Evolutionary conservation across 768 basidiomycete genomes (phyloP).

Genomic region (Termitomyces heimii): DNA sequence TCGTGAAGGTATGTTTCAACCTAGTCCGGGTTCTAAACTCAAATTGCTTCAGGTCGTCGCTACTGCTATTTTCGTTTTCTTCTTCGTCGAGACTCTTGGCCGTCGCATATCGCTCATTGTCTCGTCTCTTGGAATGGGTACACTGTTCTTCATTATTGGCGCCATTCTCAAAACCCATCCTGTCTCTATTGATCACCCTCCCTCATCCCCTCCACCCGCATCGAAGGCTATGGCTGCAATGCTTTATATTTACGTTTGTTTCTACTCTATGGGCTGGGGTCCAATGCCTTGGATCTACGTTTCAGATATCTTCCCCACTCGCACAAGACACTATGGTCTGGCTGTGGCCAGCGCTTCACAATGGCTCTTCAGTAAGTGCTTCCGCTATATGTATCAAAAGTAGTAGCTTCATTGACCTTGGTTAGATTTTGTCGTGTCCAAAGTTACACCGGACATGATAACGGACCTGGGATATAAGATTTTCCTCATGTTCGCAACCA

Average conservation of each 20-base stretch:
- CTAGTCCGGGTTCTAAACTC: neutral
- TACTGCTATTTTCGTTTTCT: slow-evolving; percentile 60
- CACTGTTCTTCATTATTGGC: slow-evolving; percentile 77
- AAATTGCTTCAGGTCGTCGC: slow-evolving; percentile 35
- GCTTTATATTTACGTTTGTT: slow-evolving; percentile 83
- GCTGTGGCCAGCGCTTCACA: slow-evolving; percentile 72
- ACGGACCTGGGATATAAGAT: slow-evolving; percentile 64
- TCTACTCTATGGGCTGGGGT: slow-evolving; percentile 87
- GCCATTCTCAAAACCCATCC: slow-evolving; percentile 79
- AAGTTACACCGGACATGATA: slow-evolving; percentile 61
- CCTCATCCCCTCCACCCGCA: slow-evolving; percentile 40
- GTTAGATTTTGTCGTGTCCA: slow-evolving; percentile 68
- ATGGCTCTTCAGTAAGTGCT: slow-evolving; percentile 70
- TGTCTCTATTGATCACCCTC: slow-evolving; percentile 11
- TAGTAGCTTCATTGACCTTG: neutral
- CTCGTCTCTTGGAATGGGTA: slow-evolving; percentile 75
- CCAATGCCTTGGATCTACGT: slow-evolving; percentile 56
- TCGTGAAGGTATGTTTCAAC: slow-evolving; percentile 7
- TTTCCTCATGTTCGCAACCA: slow-evolving; percentile 71
- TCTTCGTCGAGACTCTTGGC: slow-evolving; percentile 62
- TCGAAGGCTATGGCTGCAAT: slow-evolving; percentile 81
- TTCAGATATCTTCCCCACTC: slow-evolving; percentile 82
- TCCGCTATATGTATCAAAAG: neutral
- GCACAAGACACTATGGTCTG: slow-evolving; percentile 78
- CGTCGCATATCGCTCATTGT: slow-evolving; percentile 69